Evolutionary conservation across 2,329 filamentous ascomycete genomes (phyloP), one percentile per base, ranked within the genome.

Genomic region (Alternaria ethzedia): DNA sequence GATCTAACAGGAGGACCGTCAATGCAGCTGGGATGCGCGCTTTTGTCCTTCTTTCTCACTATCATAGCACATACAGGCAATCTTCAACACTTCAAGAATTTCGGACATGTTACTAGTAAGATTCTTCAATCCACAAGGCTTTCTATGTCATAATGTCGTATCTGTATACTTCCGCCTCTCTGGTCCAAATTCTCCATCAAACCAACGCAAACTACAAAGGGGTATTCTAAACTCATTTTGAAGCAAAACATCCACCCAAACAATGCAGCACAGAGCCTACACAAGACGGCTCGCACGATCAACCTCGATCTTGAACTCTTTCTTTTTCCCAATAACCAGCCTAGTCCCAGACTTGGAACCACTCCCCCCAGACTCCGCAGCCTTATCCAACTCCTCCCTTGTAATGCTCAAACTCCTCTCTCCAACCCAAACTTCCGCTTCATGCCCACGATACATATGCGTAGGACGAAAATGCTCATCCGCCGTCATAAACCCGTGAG

Each of bases 261-360:
- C 20, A 57, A 28, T 47, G 52, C 3, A 54, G 5, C 25, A 41
- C 5, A 44, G 17, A 26, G 17, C 23, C 57, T 55, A 67, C 25
- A 44, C 46, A 25, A 61, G 43, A 43, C 57, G 65, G 59, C 68
- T 73, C 15, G 65, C 73, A 4, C 66, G 61, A 61, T 73, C 73
- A 11, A 67, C 66, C 55, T 78, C 74, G 6, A 78, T 67, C 54
- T 64, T 74, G 36, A 78, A 67, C 10, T 75, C 74, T n/a, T 72
- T 75, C 56, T 69, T 72, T 57, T 78, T 78, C 20, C 66, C 71
- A 43, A 78, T 77, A 15, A 77, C 70, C 58, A 75, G 41, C 23
- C 65, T 65, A 57, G 73, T 36, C 68, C 68, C 6, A 63, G 63
- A 49, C 64, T 66, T 49, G 49, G 20, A 41, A 13, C 36, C 46